phyloP scores from a whole-genome alignment of 306 rosid species.

The Cicer cuneatum region DNA sequence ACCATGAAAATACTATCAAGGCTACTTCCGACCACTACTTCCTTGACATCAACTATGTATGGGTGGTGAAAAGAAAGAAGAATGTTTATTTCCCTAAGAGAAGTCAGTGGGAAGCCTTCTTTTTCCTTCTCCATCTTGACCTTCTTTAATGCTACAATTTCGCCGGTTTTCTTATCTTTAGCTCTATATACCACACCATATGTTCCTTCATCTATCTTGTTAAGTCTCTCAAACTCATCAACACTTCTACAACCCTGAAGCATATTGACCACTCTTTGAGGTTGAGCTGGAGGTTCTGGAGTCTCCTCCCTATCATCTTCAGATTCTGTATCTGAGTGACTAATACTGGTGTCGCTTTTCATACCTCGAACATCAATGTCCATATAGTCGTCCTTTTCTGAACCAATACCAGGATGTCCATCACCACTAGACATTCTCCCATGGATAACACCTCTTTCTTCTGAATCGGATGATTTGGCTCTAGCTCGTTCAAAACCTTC shows the following conservation, averaged over 20 bases:
- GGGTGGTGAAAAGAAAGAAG: conserved; percentile 98
- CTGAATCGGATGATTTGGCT: conserved; percentile 74
- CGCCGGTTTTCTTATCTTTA: conserved; percentile 85
- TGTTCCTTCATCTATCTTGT: conserved; percentile 98
- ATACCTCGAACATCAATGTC: conserved; percentile 64
- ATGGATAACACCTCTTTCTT: conserved; percentile 56
- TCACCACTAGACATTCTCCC: conserved; percentile 69
- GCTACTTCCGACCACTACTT: conserved; percentile 98
- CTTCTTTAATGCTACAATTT: conserved; percentile 96
- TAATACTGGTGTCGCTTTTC: conserved; percentile 55
- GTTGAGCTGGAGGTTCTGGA: conserved; percentile 67
- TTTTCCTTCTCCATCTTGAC: conserved; percentile 99
- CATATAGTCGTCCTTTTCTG: conserved; percentile 72
- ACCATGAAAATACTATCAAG: conserved; percentile 99
- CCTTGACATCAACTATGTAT: conserved; percentile 94
- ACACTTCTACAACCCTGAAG: conserved; percentile 99
- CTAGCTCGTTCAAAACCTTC: conserved; percentile 66
- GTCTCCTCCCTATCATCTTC: conserved; percentile 64
- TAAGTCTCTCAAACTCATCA: conserved; percentile 97
- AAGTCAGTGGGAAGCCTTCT: conserved; percentile 97
- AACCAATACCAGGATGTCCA: conserved; percentile 58
- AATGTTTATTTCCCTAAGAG: conserved; percentile 97
- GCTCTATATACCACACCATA: conserved; percentile 99
- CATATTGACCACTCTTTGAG: conserved; percentile 85
- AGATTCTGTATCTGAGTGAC: conserved; percentile 66